Base-by-base conservation (phyloP, 73 alveolate genomes). In the Paramecium caudatum region DNA sequence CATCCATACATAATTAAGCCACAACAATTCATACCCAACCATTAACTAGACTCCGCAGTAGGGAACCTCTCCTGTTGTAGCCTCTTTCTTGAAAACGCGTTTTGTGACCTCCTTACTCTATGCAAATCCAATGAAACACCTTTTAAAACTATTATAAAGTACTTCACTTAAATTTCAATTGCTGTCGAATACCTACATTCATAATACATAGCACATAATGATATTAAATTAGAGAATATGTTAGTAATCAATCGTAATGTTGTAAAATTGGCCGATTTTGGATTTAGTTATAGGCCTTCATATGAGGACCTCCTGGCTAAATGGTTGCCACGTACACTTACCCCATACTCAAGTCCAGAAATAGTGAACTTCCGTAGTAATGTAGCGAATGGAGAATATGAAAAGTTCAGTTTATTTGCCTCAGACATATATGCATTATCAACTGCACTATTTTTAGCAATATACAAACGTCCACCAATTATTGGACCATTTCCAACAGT, bases 351-450 rank as follows among this genome's bases (percentile, higher is more conserved):
- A 36, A 74, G 88, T 43, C 88, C 88, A 2, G 88, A 74, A 15
- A 74, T 74, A 21, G 47, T 74, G 5, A 74, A 74, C 5, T 74
- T 41, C 37, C 17, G 88, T 17, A 17, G 17, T 46, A 19, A 74
- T 12, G 4, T n/a, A 5, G 50, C 16, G 34, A 43, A 65, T 13
- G 88, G 39, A 74, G 88, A 74, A 39, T 23, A 3, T 15, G 6
- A 19, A 21, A 68, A 74, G 43, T 74, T 74, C 37, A 21, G 69
- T 25, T 41, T 37, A 21, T 74, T 74, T 19, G 10, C 68, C 21
- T 45, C 88, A 21, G 88, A 74, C 43, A 46, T 74, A 15, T 74
- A 74, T 16, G 88, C 88, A n/a, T 37, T 74, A 41, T 39, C 88
- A 12, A 74, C 88, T 9, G 62, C 88, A 1, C 46, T 74, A 36